These are phyloP conservation scores for Pythium pyrilobum DNA, from an alignment of 352 stramenopile species.

Conservation along the genomic window DNA sequence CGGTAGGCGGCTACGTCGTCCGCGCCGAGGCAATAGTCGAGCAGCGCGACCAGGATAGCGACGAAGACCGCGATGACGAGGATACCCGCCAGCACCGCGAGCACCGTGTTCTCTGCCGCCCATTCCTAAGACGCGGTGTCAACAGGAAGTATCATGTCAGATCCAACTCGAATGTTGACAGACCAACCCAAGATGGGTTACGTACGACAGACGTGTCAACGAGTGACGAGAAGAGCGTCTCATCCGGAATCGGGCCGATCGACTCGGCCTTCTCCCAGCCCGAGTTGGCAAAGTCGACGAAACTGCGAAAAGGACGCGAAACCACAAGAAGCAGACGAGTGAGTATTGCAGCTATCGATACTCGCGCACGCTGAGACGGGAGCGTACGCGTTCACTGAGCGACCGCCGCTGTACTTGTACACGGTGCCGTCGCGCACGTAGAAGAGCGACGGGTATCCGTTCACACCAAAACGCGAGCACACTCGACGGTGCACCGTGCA, in stretches of 20 bases:
- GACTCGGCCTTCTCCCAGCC: conserved; percentile 25
- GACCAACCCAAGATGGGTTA: background rate
- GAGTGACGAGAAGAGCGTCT: conserved; percentile 22
- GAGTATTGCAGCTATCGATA: too few relatives aligned
- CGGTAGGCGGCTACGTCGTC: conserved; percentile 46
- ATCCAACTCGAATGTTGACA: background rate
- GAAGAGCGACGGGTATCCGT: conserved; percentile 73
- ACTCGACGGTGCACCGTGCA: conserved; percentile 78
- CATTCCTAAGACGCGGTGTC: conserved; percentile 20
- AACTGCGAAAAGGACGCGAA: conserved; percentile 1
- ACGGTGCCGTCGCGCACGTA: conserved; percentile 68
- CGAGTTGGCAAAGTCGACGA: conserved; percentile 24
- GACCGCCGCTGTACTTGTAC: conserved; percentile 74
- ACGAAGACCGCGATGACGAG: conserved; percentile 33
- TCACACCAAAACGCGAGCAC: conserved; percentile 79
- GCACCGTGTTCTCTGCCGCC: conserved; percentile 30
- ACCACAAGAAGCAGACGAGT: background rate
- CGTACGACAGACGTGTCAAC: conserved; percentile 19
- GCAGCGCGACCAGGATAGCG: conserved; percentile 27
- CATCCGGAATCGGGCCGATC: conserved; percentile 27
- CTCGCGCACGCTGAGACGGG: too few relatives aligned
- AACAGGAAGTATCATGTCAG: background rate
- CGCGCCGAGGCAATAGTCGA: conserved; percentile 33
- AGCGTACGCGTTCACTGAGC: conserved; percentile 57
- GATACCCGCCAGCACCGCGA: conserved; percentile 27